Evolutionary conservation across 2,329 filamentous ascomycete genomes (phyloP).

Genomic region (Penicillium crustosum): DNA sequence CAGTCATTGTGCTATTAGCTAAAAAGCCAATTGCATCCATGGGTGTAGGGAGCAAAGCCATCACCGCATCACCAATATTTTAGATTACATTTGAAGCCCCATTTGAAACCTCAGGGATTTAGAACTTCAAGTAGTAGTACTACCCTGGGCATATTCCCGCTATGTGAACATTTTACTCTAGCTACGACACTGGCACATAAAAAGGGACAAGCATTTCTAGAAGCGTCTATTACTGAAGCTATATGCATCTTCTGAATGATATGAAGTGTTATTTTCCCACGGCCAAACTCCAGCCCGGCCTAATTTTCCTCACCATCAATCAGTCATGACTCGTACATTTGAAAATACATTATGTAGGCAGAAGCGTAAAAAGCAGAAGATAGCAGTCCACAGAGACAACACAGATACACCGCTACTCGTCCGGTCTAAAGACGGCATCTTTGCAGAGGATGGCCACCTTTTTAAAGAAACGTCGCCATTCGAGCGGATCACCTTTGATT

Average conservation of each 20-base stretch:
- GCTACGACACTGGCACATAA: background rate
- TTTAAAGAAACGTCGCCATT: conserved; percentile 97
- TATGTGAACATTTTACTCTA: background rate
- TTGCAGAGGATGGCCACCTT: conserved; percentile 85
- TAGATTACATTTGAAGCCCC: too few relatives aligned
- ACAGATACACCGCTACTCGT: conserved; percentile 31
- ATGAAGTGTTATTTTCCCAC: background rate
- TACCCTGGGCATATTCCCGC: too few relatives aligned
- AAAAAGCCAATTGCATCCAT: too few relatives aligned
- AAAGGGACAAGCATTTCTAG: background rate
- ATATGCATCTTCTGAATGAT: conserved; percentile 4
- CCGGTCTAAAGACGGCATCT: conserved; percentile 71
- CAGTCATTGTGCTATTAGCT: too few relatives aligned
- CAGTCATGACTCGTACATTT: conserved; percentile 16
- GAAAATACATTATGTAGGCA: conserved; percentile 1
- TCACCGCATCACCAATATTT: too few relatives aligned
- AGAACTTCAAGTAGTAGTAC: too few relatives aligned
- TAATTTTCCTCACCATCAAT: conserved; percentile 1
- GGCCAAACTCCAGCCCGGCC: conserved; percentile 8
- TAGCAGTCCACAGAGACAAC: background rate
- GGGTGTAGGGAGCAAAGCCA: too few relatives aligned
- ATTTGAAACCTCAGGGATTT: too few relatives aligned
- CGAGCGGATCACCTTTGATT: conserved; percentile 89
- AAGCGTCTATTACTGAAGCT: background rate
- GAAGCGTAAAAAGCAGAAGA: background rate